Conservation (phyloP, 2,329 filamentous ascomycete genomes). For the Aspergillus sp. region DNA sequence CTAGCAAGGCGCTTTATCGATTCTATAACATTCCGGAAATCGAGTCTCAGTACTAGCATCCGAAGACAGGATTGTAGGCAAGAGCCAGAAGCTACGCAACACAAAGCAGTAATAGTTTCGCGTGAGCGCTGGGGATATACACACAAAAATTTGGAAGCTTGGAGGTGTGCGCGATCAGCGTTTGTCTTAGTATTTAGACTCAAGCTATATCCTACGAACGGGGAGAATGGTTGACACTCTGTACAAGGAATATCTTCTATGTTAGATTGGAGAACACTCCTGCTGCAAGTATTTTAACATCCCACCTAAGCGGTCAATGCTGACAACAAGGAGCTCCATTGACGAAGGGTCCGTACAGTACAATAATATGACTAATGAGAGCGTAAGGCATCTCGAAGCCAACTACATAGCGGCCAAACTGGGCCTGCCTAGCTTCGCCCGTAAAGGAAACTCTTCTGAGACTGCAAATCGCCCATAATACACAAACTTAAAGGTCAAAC, state of each 20-base stretch:
- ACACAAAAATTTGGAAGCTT: not conserved
- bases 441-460: not conserved
- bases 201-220: not conserved
- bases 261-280: not conserved
- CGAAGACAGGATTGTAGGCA: not conserved
- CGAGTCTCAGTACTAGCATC: not conserved
- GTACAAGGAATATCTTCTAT: not conserved
- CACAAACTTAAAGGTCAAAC: not conserved
- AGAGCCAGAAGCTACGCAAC: not conserved
- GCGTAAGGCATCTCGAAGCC: not conserved
- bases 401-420: not conserved
- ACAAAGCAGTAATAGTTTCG: not conserved
- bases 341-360: not conserved
- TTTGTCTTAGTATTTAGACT: not conserved
- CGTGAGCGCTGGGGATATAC: not conserved
- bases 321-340: not conserved
- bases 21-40: not conserved
- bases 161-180: not conserved
- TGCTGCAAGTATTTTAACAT: not conserved
- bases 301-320: not conserved
- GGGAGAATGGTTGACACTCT: not conserved
- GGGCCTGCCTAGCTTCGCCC: not conserved
- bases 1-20: not conserved
- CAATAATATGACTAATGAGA: not conserved
- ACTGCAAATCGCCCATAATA: not conserved